These are phyloP conservation scores for Talaromyces borbonicus DNA, from an alignment of 495 filamentous ascomycete genomes.

Conservation along the genomic window DNA sequence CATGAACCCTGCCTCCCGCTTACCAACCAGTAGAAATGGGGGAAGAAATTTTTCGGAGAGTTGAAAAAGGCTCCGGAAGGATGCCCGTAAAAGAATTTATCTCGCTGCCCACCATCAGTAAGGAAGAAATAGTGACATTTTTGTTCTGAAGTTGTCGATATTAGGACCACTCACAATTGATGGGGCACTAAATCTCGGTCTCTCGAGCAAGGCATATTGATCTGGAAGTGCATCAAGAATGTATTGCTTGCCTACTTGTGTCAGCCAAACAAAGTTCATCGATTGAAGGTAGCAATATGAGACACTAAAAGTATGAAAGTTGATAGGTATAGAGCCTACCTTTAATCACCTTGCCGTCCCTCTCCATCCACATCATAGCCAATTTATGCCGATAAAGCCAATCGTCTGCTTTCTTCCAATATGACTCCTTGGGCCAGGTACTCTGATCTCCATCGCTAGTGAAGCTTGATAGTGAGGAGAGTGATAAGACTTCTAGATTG, in stretches of 20 bases:
- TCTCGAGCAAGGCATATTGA: constrained; percentile 42
- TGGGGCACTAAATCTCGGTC: constrained; percentile 19
- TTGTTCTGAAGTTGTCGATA: not conserved
- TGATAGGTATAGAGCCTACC: constrained; percentile 19
- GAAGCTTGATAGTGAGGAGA: constrained; percentile 14
- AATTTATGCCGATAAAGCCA: constrained; percentile 20
- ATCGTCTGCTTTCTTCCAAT: constrained; percentile 15
- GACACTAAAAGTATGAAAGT: not conserved
- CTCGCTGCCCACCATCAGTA: constrained; percentile 23
- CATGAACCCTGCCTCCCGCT: constrained; percentile 27
- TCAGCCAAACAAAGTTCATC: not conserved
- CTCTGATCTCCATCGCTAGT: constrained; percentile 26
- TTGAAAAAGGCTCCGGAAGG: constrained; percentile 39
- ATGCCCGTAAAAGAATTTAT: constrained; percentile 47
- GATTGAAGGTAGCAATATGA: not conserved
- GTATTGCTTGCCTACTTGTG: constrained; percentile 33
- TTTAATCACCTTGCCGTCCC: constrained; percentile 19
- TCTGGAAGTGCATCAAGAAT: constrained; percentile 43
- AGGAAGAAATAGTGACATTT: too few relatives aligned
- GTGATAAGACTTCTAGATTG: constrained; percentile 19
- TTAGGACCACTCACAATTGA: constrained; percentile 21
- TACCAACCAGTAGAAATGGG: constrained; percentile 50
- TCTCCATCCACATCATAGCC: constrained; percentile 29
- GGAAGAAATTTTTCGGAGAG: constrained; percentile 43
- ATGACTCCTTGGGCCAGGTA: constrained; percentile 22